Base-by-base conservation (phyloP, 2,329 filamentous ascomycete genomes). In the Dactylellina drechsleri region DNA sequence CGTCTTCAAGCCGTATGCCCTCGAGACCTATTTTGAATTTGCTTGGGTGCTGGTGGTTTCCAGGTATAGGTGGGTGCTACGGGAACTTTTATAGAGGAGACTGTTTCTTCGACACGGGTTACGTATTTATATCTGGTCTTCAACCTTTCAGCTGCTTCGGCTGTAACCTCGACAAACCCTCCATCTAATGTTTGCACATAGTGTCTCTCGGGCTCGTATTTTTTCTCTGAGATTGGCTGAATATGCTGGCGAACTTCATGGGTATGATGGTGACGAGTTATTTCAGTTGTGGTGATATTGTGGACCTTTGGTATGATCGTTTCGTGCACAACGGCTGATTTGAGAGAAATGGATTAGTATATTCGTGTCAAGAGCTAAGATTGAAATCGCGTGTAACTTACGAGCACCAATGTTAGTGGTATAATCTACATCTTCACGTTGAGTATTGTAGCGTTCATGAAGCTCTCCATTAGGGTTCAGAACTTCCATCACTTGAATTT, bases 191-290 rank as follows among this genome's bases (percentile, higher is more conserved):
- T 75, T 31, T 68, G 71, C 5, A 75, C 57, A 49, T 65, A 75
- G 50, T 75, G 71, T 59, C 40, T 68, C 53, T 75, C 71, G 2
- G 64, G 57, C 41, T 75, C 71, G 43, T 59, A 64, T 45, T 67
- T 41, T 18, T 36, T 64, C 2, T 68, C 71, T 26, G 66, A 12
- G 8, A 75, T 45, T 16, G 71, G 71, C 26, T 68, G 71, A 28
- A 75, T 36, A 36, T 75, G 71, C n/a, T 68, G 64, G 45, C 71
- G 71, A 57, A 68, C 59, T 50, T 75, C 64, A 40, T 75, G 71
- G 23, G 64, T 68, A 15, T 75, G 64, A 26, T 75, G 71, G 40
- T 75, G 64, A 31, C 71, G 64, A 15, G 57, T 75, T 15, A 68
- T 66, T 56, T 75, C 71, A 28, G 71, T 60, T 23, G 71, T 75